Evolutionary conservation across 129 eudicot genomes (phyloP).

Genomic region (Flaveria trinervia): DNA sequence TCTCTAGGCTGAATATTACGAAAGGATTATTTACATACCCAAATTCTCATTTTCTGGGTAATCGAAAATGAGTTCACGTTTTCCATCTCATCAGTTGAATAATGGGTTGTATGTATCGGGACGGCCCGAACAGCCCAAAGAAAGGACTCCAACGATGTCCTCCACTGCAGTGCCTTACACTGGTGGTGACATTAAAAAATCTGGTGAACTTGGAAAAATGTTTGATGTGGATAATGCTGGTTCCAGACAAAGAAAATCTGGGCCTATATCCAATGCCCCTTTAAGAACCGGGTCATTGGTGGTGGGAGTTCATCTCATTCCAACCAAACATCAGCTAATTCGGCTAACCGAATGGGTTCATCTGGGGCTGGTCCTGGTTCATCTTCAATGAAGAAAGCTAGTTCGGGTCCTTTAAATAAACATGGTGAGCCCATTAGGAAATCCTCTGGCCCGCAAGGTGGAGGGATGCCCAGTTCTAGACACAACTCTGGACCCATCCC

Average conservation of each 20-base stretch:
- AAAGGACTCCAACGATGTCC: conserved; percentile 79
- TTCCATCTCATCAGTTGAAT: conserved; percentile 80
- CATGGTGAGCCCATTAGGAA: conserved; percentile 88
- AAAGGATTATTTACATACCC: conserved; percentile 14
- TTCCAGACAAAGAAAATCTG: conserved; percentile 67
- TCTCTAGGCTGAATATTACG: conserved; percentile 21
- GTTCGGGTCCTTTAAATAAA: conserved; percentile 84
- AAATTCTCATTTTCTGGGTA: conserved; percentile 9
- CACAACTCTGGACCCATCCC: conserved; percentile 85
- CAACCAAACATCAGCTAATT: conserved; percentile 51
- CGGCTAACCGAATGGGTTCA: conserved; percentile 42
- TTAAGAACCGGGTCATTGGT: conserved; percentile 75
- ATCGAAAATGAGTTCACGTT: conserved; percentile 72
- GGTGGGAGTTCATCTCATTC: conserved; percentile 58
- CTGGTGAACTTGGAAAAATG: conserved; percentile 92
- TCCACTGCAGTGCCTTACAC: conserved; percentile 80
- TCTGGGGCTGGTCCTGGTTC: conserved; percentile 58
- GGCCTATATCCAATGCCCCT: conserved; percentile 66
- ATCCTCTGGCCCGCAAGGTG: conserved; percentile 85
- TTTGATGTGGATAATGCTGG: conserved; percentile 69
- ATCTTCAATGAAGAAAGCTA: conserved; percentile 70
- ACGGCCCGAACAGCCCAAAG: conserved; percentile 91
- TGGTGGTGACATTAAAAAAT: conserved; percentile 83
- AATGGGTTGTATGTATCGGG: conserved; percentile 86
- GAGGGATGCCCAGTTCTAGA: conserved; percentile 58